Base-by-base conservation (phyloP, 176 grass and related monocot species). In the Oryza meyeriana region DNA sequence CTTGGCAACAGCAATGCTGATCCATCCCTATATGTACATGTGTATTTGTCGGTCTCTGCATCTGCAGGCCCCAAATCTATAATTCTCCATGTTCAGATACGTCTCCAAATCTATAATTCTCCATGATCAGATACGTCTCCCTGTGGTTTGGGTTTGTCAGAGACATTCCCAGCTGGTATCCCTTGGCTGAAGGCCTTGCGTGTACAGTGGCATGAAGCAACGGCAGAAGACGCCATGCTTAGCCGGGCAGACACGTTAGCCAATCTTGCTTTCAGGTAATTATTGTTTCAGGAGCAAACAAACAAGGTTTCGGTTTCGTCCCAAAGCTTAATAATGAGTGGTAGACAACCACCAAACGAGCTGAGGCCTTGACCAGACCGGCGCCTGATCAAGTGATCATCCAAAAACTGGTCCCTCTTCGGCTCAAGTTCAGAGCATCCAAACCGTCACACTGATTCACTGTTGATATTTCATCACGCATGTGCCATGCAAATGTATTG, bases 211-310 rank as follows among this genome's bases (percentile, higher is more conserved):
- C 64, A 68, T 9, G 71, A 59, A 69, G 33, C 25, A 25, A 18
- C 57, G 7, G 20, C 50, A 55, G 6, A 55, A 55, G 50, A 55
- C 50, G 50, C 50, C 50, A 55, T 55, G 20, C 50, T n/a, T 55
- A 55, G 50, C 50, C 6, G 14, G 50, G 18, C 18, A 55, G 5
- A 5, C 6, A 22, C 50, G 50, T 48, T 48, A 48, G 16, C 18
- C 20, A 32, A 74, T 71, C 28, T 20, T 88, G 81, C 13, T 13
- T 69, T 24, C 1, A 50, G 12, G 61, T 42, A 30, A 85, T 85
- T 32, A 85, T 85, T 79, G 86, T 62, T 32, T 69, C 50, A 25
- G 63, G 12, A 80, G 61, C 25, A 74, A 69, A 47, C 57, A 79
- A 70, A 63, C 9, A 5, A 63, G 63, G 20, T 59, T 52, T 52